Percentiles rank a stretch among this genome's conserved stretches.
Evolutionary conservation across 768 basidiomycete species (phyloP).

Genomic region (Suillus weaverae): DNA sequence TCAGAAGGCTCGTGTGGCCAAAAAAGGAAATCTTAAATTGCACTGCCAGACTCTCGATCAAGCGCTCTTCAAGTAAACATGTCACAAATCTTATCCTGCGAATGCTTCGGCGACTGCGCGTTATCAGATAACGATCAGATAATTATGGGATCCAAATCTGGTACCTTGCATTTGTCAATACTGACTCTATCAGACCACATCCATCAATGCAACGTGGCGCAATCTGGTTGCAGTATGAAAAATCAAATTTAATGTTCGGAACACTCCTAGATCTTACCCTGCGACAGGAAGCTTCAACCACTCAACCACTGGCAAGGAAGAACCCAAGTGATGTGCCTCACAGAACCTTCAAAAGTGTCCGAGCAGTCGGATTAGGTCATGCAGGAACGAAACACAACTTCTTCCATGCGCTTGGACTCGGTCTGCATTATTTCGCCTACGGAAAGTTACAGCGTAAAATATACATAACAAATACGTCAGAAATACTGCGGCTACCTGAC

Average conservation of each 20-base stretch:
- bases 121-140: neutral
- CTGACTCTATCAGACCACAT: too few relatives aligned
- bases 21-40: neutral
- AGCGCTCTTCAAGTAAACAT: too few relatives aligned
- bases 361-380: neutral
- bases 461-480: neutral
- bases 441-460: neutral
- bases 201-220: neutral
- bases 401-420: neutral
- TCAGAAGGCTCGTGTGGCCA: neutral
- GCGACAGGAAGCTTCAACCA: neutral
- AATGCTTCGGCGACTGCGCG: neutral
- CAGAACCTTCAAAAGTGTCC: neutral
- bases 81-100: neutral
- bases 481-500: neutral
- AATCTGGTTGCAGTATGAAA: neutral
- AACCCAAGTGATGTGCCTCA: neutral
- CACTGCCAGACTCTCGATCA: too few relatives aligned
- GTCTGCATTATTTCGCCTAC: neutral
- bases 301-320: too few relatives aligned
- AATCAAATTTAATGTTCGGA: neutral
- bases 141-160: neutral
- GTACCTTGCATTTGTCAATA: neutral
- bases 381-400: neutral
- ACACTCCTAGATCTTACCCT: neutral